A percentile compares a stretch with the other conserved stretches of the same genome.
These are phyloP conservation scores for Fraxinus greggii DNA, from an alignment of 305 asterid genomes.

Conservation along the genomic window DNA sequence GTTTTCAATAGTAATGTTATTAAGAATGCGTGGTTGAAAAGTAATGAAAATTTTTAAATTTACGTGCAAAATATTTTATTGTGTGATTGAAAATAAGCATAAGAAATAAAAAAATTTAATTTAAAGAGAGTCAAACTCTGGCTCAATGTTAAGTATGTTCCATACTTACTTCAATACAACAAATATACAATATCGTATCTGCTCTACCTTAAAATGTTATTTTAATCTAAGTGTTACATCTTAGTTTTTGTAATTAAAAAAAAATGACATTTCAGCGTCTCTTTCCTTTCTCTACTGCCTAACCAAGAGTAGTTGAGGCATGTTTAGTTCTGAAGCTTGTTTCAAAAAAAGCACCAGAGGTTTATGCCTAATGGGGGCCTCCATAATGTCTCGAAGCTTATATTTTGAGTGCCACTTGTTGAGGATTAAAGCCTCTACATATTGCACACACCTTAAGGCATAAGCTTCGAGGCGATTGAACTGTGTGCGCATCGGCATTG, in stretches of 20 bases:
- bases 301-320: neutral
- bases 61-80: too few relatives aligned
- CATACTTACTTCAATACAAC: neutral
- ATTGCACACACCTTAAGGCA: neutral
- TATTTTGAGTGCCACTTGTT: neutral
- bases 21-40: too few relatives aligned
- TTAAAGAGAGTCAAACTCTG: too few relatives aligned
- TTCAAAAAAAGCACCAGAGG: neutral
- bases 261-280: neutral
- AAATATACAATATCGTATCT: neutral
- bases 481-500: neutral
- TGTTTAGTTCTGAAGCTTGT: neutral
- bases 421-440: neutral
- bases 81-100: too few relatives aligned
- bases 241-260: neutral
- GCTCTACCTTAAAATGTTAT: neutral
- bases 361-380: neutral
- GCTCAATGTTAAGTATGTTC: neutral
- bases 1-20: too few relatives aligned
- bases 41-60: too few relatives aligned
- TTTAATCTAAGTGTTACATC: neutral
- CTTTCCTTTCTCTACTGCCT: neutral
- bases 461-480: neutral
- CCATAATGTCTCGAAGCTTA: neutral
- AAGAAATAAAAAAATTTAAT: too few relatives aligned